Evolutionary conservation across 2,329 filamentous ascomycete species (phyloP), one percentile per base, ranked within the genome.

Genomic region (Penicillium sp.): DNA sequence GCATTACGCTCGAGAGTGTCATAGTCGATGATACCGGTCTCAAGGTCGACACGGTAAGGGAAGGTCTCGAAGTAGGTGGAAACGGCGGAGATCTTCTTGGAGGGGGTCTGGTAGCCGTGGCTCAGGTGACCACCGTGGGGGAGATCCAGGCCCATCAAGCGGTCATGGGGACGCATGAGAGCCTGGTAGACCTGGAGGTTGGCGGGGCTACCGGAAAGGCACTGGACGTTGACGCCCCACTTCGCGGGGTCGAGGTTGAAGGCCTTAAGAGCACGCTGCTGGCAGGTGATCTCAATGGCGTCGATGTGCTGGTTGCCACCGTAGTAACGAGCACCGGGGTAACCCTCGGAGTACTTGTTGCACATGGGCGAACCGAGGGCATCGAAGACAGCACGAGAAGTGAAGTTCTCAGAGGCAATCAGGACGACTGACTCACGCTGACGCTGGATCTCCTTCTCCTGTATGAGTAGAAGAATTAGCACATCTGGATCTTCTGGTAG

Each of bases 281-380:
- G 94, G 85, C 94, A 99, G 59, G 94, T 89, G 66, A 89, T 84
- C 85, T 99, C 94, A 71, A 97, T 92, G 78, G 90, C 84, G 78
- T 99, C 94, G 67, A 99, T 99, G 84, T 94, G 91, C 84, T 99
- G 89, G 82, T 99, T 99, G 73, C 94, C 94, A 74, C 94, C 94
- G 73, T 99, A 99, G 85, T 99, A 99, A 78, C 94, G 89, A 69
- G 94, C 94, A 75, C 94, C 94, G 66, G 94, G 94, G 78, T 96
- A 96, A 65, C 94, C 94, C 83, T 99, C 94, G 18, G 92, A 97
- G 85, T 99, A 99, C 83, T 99, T 99, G 86, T 99, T 96, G 78
- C 90, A 91, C 89, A 94, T 95, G 76, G 89, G 89, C 57, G 88
- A 92, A 71, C 94, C 94, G 65, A 99, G 87, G 59, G 94, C 94